Base-by-base conservation (phyloP, 805 yeast species). In the Schizosaccharomyces octosporus region DNA sequence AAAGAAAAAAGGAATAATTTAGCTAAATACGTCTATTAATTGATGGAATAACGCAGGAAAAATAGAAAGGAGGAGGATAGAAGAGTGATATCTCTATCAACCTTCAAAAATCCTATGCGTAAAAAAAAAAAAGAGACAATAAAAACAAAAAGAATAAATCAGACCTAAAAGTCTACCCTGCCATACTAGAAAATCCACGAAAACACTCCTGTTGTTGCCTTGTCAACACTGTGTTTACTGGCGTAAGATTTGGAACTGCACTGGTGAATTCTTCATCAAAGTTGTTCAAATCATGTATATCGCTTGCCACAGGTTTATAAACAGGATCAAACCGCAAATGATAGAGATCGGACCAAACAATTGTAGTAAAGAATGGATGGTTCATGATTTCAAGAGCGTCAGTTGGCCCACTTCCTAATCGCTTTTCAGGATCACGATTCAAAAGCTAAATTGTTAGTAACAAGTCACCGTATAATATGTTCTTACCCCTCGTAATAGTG, bases 301-400 rank as follows among this genome's bases (percentile, higher is more conserved):
- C 57, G n/a, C 19, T 51, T 21, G 32, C 27, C 11, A 21, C 19
- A 2, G 98, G 98, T 72, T 87, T 87, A 76, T 87, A 90, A 1
- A 98, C 97, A 31, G 98, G 98, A 55, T 95, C 94, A 11, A 90
- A 80, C 68, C 83, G 84, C 75, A 88, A 90, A 65, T 80, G 78
- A 65, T 77, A 78, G 64, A 93, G 75, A 60, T 83, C 75, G 36
- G 80, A 81, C 98, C 98, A 93, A 71, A 93, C 95, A 65, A 90
- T 85, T 71, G 87, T 89, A 62, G 79, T 78, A 76, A 90, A 90
- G 72, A 89, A 90, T 36, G 95, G 87, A 71, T 90, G 97, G 62
- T 81, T 87, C 95, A 86, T 90, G 64, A 90, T 84, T 63, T 90
- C 97, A 63, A 77, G 75, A 1, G 97, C 97, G 73, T 90, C 97